Conservation (phyloP, 768 basidiomycete species). For the Mycena leptocephala region DNA sequence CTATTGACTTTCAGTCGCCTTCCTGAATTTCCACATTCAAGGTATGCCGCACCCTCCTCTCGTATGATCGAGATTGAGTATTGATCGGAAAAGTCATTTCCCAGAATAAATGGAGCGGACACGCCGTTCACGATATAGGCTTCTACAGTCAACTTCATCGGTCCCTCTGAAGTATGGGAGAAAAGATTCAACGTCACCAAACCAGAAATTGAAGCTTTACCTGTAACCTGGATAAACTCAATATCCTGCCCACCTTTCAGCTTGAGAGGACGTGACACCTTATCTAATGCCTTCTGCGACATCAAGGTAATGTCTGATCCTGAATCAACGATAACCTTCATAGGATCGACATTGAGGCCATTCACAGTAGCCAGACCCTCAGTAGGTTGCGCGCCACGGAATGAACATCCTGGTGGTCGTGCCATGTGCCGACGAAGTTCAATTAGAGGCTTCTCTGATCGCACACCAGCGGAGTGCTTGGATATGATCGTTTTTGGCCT, state of each 20-base stretch:
- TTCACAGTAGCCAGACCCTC: conserved; percentile 35
- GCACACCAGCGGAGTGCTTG: not conserved
- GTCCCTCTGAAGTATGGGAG: conserved; percentile 41
- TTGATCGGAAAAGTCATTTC: conserved; percentile 52
- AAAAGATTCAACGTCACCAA: conserved; percentile 45
- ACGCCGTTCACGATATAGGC: conserved; percentile 50
- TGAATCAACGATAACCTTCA: conserved; percentile 46
- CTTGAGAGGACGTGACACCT: conserved; percentile 29
- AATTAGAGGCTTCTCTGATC: conserved; percentile 22
- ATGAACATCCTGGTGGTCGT: conserved; percentile 49
- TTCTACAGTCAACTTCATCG: conserved; percentile 44
- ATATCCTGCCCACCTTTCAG: conserved; percentile 46
- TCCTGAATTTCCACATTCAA: conserved; percentile 1
- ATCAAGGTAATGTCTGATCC: conserved; percentile 56
- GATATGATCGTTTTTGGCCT: not conserved
- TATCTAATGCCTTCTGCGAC: conserved; percentile 35
- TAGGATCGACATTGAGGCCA: conserved; percentile 5
- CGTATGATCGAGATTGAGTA: conserved; percentile 49
- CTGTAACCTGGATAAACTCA: conserved; percentile 52
- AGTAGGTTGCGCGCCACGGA: conserved; percentile 46
- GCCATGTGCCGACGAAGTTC: conserved; percentile 39
- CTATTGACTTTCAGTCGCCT: not conserved
- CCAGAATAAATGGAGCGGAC: conserved; percentile 48
- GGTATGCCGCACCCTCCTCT: conserved; percentile 21
- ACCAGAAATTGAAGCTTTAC: conserved; percentile 45